Percentiles rank a stretch among this genome's conserved stretches.
phyloP scores from a whole-genome alignment of 768 basidiomycete species.

The Clitopilus passeckerianus region DNA sequence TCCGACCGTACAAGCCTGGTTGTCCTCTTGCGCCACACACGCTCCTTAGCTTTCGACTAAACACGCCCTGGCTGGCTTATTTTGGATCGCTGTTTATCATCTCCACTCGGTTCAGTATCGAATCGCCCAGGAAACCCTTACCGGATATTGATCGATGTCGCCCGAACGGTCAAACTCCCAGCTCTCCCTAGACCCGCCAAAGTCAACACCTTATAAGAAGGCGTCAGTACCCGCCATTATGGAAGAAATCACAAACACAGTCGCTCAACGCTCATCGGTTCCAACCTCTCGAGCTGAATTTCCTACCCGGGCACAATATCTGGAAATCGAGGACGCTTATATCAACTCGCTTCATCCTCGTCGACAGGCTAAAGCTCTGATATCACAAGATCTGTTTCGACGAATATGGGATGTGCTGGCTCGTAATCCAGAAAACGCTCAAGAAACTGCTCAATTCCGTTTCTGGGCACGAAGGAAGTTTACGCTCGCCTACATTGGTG shows the following conservation, averaged over 20 bases:
- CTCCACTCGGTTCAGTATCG: not conserved
- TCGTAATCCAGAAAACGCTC: slow-evolving; percentile 34
- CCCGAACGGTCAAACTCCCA: slow-evolving; percentile 22
- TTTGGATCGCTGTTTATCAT: not conserved
- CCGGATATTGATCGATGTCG: slow-evolving; percentile 18
- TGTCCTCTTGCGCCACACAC: not conserved
- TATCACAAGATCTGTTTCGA: slow-evolving; percentile 67
- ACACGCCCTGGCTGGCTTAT: not conserved
- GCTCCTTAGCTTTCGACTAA: not conserved
- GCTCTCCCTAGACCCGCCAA: slow-evolving; percentile 15
- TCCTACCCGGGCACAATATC: slow-evolving; percentile 59
- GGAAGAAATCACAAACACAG: slow-evolving; percentile 2
- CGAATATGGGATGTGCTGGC: slow-evolving; percentile 66
- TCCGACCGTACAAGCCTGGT: not conserved
- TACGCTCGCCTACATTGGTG: slow-evolving; percentile 34
- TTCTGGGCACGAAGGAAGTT: slow-evolving; percentile 88
- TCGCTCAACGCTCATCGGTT: slow-evolving; percentile 4
- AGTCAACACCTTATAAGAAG: slow-evolving; percentile 30
- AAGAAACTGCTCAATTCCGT: slow-evolving; percentile 64
- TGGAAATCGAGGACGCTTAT: slow-evolving; percentile 53
- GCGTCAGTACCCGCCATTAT: slow-evolving; percentile 13
- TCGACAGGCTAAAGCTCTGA: slow-evolving; percentile 62
- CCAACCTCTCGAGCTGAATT: slow-evolving; percentile 22
- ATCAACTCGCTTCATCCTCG: slow-evolving; percentile 51
- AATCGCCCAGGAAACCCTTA: slow-evolving; percentile 1